These are phyloP conservation scores for Kingdonia uniflora DNA, from an alignment of 164 flowering plant genomes.

Conservation along the genomic window DNA sequence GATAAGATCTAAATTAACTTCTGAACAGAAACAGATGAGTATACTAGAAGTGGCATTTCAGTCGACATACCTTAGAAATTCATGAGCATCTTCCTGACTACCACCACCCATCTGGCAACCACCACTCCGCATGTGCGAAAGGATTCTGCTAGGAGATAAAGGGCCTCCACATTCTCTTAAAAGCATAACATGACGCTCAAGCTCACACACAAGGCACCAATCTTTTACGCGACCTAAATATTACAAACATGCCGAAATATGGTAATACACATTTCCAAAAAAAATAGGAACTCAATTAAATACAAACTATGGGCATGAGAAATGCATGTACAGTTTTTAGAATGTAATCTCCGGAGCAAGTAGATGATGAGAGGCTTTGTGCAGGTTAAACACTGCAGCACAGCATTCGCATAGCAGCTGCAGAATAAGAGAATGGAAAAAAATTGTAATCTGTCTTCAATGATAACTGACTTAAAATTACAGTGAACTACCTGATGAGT, in stretches of 20 bases:
- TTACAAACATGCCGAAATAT: not conserved
- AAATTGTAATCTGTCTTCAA: conserved; percentile 2
- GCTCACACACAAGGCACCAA: conserved; percentile 89
- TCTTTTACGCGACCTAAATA: conserved; percentile 43
- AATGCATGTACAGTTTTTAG: conserved; percentile 44
- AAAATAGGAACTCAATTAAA: not conserved
- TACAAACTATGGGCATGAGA: not conserved
- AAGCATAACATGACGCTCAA: conserved; percentile 57
- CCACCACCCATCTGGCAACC: conserved; percentile 74
- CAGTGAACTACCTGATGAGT: not conserved
- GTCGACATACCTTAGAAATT: conserved; percentile 58
- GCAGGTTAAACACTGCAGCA: conserved; percentile 72
- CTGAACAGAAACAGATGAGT: not conserved
- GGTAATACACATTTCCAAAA: not conserved
- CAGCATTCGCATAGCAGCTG: conserved; percentile 97
- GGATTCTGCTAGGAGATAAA: conserved; percentile 54
- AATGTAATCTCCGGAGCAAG: conserved; percentile 63
- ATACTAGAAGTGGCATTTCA: not conserved
- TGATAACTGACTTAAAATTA: not conserved
- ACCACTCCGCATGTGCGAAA: conserved; percentile 45
- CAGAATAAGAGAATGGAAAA: conserved; percentile 18
- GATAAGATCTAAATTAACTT: too few species aligned
- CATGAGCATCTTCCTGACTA: conserved; percentile 95
- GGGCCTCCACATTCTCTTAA: conserved; percentile 54
- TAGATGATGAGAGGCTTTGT: conserved; percentile 70